phyloP scores from a whole-genome alignment of 768 basidiomycete species.

The Suillus placidus region DNA sequence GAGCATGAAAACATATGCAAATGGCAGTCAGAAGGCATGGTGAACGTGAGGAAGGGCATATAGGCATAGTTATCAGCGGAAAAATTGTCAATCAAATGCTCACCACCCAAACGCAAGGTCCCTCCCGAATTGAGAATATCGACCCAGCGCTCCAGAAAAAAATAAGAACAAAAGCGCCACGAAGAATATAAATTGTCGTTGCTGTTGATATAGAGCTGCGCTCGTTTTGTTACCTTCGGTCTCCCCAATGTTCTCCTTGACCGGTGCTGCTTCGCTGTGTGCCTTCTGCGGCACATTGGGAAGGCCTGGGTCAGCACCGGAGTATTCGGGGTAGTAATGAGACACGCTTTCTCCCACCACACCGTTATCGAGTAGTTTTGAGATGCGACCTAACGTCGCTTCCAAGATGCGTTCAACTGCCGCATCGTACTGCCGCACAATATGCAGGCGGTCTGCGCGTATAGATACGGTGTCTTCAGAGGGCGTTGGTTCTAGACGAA shows the following conservation, averaged over 20 bases:
- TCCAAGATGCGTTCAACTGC: conserved; percentile 18
- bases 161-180: not conserved
- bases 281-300: not conserved
- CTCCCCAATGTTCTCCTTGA: not conserved
- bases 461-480: conserved; percentile 23
- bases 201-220: not conserved
- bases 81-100: not conserved
- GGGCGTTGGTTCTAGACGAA: conserved; percentile 30
- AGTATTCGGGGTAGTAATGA: not conserved
- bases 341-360: conserved; percentile 2
- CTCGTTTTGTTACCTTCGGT: not conserved
- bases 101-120: conserved; percentile 4
- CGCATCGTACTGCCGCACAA: conserved; percentile 27
- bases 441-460: conserved; percentile 26
- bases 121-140: not conserved
- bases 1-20: not conserved
- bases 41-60: not conserved
- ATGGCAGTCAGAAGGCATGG: not conserved
- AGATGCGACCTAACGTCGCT: conserved; percentile 27
- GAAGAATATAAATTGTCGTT: not conserved
- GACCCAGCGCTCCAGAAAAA: conserved; percentile 1
- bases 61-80: not conserved
- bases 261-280: not conserved
- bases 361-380: not conserved
- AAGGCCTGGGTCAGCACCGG: not conserved